These are phyloP conservation scores for Dactylellina sp. DNA, from an alignment of 2,329 filamentous ascomycete genomes.

Conservation along the genomic window DNA sequence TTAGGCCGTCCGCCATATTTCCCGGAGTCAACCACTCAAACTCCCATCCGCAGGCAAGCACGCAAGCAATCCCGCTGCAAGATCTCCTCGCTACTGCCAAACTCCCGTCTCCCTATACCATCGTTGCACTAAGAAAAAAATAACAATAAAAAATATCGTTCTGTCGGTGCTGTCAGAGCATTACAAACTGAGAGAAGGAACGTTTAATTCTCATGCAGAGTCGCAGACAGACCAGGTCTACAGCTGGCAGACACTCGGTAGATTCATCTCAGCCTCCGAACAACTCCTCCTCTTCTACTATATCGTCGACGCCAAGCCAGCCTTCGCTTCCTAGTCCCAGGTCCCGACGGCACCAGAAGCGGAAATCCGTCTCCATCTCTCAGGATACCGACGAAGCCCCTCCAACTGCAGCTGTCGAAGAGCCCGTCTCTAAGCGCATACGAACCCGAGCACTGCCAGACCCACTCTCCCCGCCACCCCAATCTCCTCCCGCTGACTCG, in stretches of 20 bases:
- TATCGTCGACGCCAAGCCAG: conserved; percentile 34
- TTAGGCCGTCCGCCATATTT: conserved; percentile 14
- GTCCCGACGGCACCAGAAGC: conserved; percentile 38
- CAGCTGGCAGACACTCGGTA: conserved; percentile 56
- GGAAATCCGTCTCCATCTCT: conserved; percentile 53
- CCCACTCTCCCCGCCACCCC: conserved; percentile 34
- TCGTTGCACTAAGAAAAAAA: background rate
- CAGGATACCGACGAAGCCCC: conserved; percentile 38
- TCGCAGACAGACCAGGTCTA: conserved; percentile 56
- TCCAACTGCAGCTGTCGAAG: conserved; percentile 9
- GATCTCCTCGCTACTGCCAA: conserved; percentile 1
- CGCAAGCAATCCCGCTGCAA: background rate
- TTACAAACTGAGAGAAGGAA: conserved; percentile 21
- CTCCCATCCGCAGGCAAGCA: background rate
- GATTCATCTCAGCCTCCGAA: conserved; percentile 54
- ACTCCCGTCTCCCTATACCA: conserved; percentile 1
- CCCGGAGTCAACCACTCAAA: conserved; percentile 8
- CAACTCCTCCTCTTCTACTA: conserved; percentile 20
- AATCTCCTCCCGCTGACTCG: conserved; percentile 50
- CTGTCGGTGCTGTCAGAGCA: conserved; percentile 22
- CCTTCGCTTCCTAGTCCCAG: conserved; percentile 33
- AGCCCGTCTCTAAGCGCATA: conserved; percentile 40
- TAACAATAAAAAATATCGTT: background rate
- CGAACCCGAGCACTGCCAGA: conserved; percentile 50
- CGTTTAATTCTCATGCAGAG: conserved; percentile 56